Conservation (phyloP, 225 moss, liverwort and hornwort genomes). For the Neckera pumila region DNA sequence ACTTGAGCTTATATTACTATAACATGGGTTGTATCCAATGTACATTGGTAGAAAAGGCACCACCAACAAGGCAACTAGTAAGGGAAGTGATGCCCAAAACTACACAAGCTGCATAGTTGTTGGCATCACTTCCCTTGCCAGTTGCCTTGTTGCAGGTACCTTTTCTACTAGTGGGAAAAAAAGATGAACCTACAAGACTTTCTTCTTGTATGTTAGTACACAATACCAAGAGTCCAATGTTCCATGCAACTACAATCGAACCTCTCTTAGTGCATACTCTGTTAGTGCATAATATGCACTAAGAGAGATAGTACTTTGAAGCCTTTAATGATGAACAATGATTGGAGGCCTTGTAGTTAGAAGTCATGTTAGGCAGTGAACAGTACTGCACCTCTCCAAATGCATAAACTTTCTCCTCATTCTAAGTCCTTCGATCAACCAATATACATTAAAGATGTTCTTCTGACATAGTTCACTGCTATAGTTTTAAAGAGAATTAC, state of each 20-base stretch:
- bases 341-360: too few species aligned
- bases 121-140: background rate
- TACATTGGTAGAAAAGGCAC: background rate
- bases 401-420: too few species aligned
- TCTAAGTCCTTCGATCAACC: too few species aligned
- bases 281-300: too few species aligned
- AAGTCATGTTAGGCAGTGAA: too few species aligned
- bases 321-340: too few species aligned
- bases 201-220: fast-evolving
- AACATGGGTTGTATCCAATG: background rate
- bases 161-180: background rate
- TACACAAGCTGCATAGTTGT: background rate
- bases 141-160: fast-evolving
- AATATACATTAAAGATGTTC: background rate
- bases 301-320: too few species aligned
- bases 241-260: background rate
- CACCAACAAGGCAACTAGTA: background rate
- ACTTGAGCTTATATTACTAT: too few species aligned
- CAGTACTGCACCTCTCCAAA: too few species aligned
- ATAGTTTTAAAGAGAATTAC: background rate
- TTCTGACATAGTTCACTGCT: background rate
- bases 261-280: too few species aligned
- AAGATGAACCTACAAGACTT: background rate
- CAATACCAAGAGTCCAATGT: background rate
- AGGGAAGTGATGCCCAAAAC: background rate